Evolutionary conservation across 2,329 filamentous ascomycete species (phyloP), one percentile per base, ranked within the genome.

Genomic region (Penicillium oxalicum): DNA sequence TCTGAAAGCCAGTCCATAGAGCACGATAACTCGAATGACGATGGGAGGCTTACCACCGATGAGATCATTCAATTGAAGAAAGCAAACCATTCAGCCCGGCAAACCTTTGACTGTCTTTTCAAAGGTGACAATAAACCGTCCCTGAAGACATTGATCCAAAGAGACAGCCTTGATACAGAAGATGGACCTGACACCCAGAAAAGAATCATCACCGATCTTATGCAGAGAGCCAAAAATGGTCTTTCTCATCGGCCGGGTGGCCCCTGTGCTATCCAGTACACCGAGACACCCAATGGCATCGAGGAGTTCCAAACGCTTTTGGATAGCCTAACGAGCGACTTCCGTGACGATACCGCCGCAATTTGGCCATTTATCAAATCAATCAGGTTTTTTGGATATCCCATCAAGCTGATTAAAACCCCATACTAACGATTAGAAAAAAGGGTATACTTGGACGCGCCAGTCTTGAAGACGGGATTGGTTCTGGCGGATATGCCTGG

Each of bases 311-410:
- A 54, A 12, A 47, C 49, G 1, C 26, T 45, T 1, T 49, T 61
- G 12, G 53, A 59, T 28, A 34, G n/a, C 4, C 47, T 61, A 8
- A 56, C 49, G 25, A 51, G 44, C 7, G 45, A 53, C n/a, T 28
- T 38, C 1, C 18, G 11, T 1, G 45, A 36, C 3, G 26, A 44
- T 1, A n/a, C 32, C 8, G 45, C 47, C 5, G 50, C 52, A 6
- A 26, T 59, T 4, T 61, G 58, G 58, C 59, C 58, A 4, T 61
- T 58, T 26, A 48, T 61, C 5, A 61, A 55, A 26, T 28, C 58
- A 29, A 51, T 61, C 12, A 54, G 50, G 59, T 59, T 28, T 28
- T 43, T 13, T 34, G n/a, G 4, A 24, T n/a, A 5, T 8, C 24
- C 6, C 18, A 11, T 4, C 4, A 28, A 5, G 8, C 3, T 4